Conservation (phyloP, 306 rosid genomes). For the Hippophae rhamnoides region DNA sequence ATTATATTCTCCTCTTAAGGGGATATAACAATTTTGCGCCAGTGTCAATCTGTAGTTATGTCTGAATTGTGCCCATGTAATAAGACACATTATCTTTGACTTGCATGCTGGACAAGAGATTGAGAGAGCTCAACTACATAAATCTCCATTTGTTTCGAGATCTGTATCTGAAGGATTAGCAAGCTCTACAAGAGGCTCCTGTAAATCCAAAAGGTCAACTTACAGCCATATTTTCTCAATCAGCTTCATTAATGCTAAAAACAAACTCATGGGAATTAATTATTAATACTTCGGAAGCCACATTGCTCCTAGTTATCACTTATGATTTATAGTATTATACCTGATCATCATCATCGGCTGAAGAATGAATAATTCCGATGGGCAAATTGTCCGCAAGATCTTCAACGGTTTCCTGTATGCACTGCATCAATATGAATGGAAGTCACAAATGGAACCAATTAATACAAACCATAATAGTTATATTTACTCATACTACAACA, state of each 20-base stretch:
- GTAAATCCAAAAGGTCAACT: slow-evolving; percentile 22
- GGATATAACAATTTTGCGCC: too few species aligned
- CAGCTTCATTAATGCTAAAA: background rate
- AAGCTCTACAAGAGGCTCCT: slow-evolving; percentile 42
- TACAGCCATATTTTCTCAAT: background rate
- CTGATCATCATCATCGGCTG: slow-evolving; percentile 64
- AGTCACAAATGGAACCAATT: background rate
- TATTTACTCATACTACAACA: background rate
- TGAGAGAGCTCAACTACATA: too few species aligned
- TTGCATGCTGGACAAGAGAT: too few species aligned
- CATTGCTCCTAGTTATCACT: background rate
- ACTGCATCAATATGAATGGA: slow-evolving; percentile 35
- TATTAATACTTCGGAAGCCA: too few species aligned
- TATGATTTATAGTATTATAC: slow-evolving; percentile 25
- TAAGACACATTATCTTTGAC: too few species aligned
- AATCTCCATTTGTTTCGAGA: too few species aligned
- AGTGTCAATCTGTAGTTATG: too few species aligned
- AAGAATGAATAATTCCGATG: slow-evolving; percentile 39
- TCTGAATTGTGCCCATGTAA: too few species aligned
- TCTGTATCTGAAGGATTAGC: too few species aligned
- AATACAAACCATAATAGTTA: background rate
- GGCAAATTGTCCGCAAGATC: slow-evolving; percentile 38
- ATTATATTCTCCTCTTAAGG: too few species aligned
- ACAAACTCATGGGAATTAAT: too few species aligned
- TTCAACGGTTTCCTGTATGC: slow-evolving; percentile 40